Conservation (phyloP, 2,329 filamentous ascomycete species). For the Basipetospora chlamydospora region DNA sequence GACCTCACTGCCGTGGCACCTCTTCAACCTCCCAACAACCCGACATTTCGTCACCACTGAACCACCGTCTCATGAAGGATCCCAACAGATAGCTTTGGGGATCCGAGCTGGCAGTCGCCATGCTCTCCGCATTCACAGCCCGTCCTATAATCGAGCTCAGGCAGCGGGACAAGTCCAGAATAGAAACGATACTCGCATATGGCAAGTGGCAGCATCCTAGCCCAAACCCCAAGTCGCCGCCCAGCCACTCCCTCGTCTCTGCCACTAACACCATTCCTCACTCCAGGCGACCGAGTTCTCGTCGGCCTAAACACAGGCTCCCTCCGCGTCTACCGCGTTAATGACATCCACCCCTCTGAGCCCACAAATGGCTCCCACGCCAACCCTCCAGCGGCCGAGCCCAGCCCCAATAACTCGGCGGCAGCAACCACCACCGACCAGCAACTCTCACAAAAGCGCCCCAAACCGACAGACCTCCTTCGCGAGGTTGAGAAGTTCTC, state of each 20-base stretch:
- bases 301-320: conserved; percentile 84
- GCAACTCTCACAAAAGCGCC: conserved; percentile 16
- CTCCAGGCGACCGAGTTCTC: conserved; percentile 68
- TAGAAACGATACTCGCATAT: conserved; percentile 88
- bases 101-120: conserved; percentile 37
- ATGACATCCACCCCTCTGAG: conserved; percentile 36
- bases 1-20: too few species aligned
- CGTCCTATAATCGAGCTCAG: conserved; percentile 94
- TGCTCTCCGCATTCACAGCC: conserved; percentile 97
- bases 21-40: too few species aligned
- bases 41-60: too few species aligned
- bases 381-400: conserved; percentile 15
- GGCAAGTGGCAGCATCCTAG: too few species aligned
- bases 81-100: conserved; percentile 2
- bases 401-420: conserved; percentile 8
- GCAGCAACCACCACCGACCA: conserved; percentile 9
- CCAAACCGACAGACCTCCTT: conserved; percentile 63
- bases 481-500: conserved; percentile 94
- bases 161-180: conserved; percentile 88
- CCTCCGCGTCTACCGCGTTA: conserved; percentile 82
- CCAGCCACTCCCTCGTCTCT: too few species aligned
- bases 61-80: conserved; percentile 3
- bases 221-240: too few species aligned
- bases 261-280: conserved; percentile 6
- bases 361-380: conserved; percentile 19